Evolutionary conservation across 2,329 filamentous ascomycete genomes (phyloP).

Genomic region (Cladosporium cucumerinum): DNA sequence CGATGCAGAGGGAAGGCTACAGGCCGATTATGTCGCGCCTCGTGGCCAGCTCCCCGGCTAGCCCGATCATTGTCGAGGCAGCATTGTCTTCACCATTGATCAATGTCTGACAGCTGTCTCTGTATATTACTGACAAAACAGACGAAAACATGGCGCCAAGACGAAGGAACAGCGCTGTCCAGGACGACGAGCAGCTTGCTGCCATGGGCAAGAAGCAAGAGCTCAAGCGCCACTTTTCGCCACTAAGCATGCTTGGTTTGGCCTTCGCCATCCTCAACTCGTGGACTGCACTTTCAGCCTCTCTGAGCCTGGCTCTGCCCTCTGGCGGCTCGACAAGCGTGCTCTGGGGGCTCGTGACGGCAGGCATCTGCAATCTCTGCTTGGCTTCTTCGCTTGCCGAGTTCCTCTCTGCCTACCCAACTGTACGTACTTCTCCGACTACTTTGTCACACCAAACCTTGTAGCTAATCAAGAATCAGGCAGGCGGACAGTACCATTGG

Average conservation of each 20-base stretch:
- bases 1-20: neutral
- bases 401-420: conserved; percentile 56
- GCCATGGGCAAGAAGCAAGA: conserved; percentile 57
- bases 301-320: conserved; percentile 60
- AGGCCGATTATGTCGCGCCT: conserved; percentile 14
- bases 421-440: conserved; percentile 29
- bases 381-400: conserved; percentile 68
- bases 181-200: conserved; percentile 52
- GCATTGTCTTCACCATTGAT: neutral
- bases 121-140: neutral
- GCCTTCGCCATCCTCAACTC: conserved; percentile 63
- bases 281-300: conserved; percentile 60
- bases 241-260: conserved; percentile 59
- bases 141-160: conserved; percentile 7
- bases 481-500: conserved; percentile 64
- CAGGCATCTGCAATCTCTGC: conserved; percentile 65
- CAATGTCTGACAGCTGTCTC: conserved; percentile 1
- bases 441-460: neutral
- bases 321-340: conserved; percentile 69
- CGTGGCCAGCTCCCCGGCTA: neutral
- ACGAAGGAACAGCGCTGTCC: conserved; percentile 18
- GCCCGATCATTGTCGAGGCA: neutral
- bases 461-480: conserved; percentile 30
- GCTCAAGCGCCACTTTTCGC: conserved; percentile 56
- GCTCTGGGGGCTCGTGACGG: conserved; percentile 63